These are phyloP conservation scores for Knoxia roxburghii DNA, from an alignment of 257 asterid species.

Conservation along the genomic window DNA sequence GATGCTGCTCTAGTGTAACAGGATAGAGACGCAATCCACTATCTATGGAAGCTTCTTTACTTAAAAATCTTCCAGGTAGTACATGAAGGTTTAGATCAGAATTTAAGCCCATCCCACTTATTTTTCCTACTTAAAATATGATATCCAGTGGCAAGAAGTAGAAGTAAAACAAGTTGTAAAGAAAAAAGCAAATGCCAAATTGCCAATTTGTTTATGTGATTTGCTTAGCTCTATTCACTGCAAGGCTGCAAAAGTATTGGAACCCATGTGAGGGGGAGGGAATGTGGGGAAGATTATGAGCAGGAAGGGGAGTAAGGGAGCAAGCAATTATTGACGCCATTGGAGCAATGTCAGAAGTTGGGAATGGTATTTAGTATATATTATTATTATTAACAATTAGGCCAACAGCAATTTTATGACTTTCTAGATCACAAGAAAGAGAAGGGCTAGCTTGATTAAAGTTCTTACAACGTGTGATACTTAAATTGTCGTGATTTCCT, in stretches of 20 bases:
- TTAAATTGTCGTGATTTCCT: constrained; percentile 3
- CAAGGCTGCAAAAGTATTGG: constrained; percentile 12
- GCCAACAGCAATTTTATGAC: constrained; percentile 15
- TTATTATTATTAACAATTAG: constrained; percentile 8
- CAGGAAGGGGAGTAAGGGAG: constrained; percentile 7
- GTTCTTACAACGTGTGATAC: not conserved
- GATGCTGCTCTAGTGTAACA: too few relatives aligned
- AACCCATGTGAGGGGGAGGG: constrained; percentile 15
- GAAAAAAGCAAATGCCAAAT: not conserved
- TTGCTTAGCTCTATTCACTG: not conserved
- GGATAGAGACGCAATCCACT: too few relatives aligned
- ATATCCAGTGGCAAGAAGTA: too few relatives aligned
- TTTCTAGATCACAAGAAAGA: constrained; percentile 3
- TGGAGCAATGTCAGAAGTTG: constrained; percentile 13
- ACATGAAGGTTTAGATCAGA: too few relatives aligned
- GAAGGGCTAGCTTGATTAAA: not conserved
- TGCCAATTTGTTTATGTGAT: constrained; percentile 7
- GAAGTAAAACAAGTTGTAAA: not conserved
- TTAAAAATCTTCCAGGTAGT: too few relatives aligned
- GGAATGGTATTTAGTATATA: constrained; percentile 19
- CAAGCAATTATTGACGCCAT: constrained; percentile 21
- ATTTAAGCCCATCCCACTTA: too few relatives aligned
- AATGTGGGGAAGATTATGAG: constrained; percentile 24
- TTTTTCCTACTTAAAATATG: too few relatives aligned
- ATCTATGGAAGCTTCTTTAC: too few relatives aligned